A percentile compares a stretch with the other conserved stretches of the same genome.
These are phyloP conservation scores for Gyromitra esculenta DNA, from an alignment of 2,329 filamentous ascomycete species.

Conservation along the genomic window DNA sequence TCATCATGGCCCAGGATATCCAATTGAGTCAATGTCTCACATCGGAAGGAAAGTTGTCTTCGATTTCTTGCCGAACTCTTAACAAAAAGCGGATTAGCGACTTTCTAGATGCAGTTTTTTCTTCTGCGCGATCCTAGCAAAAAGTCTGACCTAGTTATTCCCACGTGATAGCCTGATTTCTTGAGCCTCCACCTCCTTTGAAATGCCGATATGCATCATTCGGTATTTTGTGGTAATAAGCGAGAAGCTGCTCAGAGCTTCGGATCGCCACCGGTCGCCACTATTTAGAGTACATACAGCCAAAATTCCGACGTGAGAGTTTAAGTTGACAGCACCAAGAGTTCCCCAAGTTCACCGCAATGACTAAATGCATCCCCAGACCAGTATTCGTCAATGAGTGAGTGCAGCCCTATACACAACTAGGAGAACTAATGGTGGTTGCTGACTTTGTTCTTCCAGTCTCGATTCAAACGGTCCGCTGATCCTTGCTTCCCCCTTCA, in stretches of 20 bases:
- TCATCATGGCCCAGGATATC: neutral
- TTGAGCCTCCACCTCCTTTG: neutral
- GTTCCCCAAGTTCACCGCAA: neutral
- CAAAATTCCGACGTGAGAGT: neutral
- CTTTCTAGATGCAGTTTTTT: neutral
- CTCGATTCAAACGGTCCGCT: constrained; percentile 44
- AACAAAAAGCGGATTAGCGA: neutral
- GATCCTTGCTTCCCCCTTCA: constrained; percentile 66
- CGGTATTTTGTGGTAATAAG: constrained; percentile 15
- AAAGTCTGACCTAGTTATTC: neutral
- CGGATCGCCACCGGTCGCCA: neutral
- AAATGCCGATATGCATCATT: neutral
- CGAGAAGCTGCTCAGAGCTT: constrained; percentile 13
- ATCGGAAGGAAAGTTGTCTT: neutral
- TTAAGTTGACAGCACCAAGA: neutral
- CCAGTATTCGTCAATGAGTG: constrained; percentile 56
- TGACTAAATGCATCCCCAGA: constrained; percentile 42
- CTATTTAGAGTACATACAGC: neutral
- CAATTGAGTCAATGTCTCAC: constrained; percentile 1
- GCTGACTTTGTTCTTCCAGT: constrained; percentile 18
- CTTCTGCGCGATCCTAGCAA: neutral
- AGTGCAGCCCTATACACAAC: neutral
- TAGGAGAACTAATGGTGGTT: neutral
- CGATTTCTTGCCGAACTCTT: neutral
- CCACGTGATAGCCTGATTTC: neutral